Evolutionary conservation across 352 stramenopile genomes (phyloP).

Genomic region (Peronosclerospora sorghi): DNA sequence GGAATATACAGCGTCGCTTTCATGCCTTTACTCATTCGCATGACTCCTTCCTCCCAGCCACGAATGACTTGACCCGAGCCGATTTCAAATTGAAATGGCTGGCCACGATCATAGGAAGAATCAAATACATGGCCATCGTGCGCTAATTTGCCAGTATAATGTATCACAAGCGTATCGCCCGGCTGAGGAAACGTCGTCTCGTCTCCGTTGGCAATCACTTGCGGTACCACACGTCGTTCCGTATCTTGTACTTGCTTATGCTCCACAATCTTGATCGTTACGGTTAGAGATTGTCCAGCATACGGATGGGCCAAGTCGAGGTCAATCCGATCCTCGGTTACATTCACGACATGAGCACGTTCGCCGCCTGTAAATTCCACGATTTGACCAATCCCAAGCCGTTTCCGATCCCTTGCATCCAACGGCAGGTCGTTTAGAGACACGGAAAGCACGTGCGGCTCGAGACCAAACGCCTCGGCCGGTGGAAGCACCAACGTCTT

Average conservation of each 20-base stretch:
- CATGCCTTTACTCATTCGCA: slow-evolving; percentile 92
- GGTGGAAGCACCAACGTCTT: slow-evolving; percentile 57
- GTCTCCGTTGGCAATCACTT: slow-evolving; percentile 56
- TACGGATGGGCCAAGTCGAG: slow-evolving; percentile 69
- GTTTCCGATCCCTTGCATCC: slow-evolving; percentile 50
- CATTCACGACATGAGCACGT: slow-evolving; percentile 49
- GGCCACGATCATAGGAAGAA: slow-evolving; percentile 55
- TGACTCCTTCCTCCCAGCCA: slow-evolving; percentile 92
- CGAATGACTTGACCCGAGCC: slow-evolving; percentile 86
- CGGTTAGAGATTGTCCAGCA: slow-evolving; percentile 65
- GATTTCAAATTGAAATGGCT: slow-evolving; percentile 77
- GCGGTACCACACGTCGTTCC: slow-evolving; percentile 60
- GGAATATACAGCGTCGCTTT: slow-evolving; percentile 87
- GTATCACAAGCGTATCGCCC: slow-evolving; percentile 74
- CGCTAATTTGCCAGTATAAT: slow-evolving; percentile 73
- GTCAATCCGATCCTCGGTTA: slow-evolving; percentile 59
- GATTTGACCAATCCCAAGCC: slow-evolving; percentile 50
- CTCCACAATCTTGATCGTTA: slow-evolving; percentile 62
- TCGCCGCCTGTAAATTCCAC: slow-evolving; percentile 50
- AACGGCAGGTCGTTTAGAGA: slow-evolving; percentile 66
- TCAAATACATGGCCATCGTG: slow-evolving; percentile 60
- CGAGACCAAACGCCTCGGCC: slow-evolving; percentile 50
- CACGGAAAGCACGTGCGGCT: slow-evolving; percentile 53
- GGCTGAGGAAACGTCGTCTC: slow-evolving; percentile 46
- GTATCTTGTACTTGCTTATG: slow-evolving; percentile 30